These are phyloP conservation scores for Hibiscus tridactylites DNA, from an alignment of 345 rosid genomes.

Conservation along the genomic window DNA sequence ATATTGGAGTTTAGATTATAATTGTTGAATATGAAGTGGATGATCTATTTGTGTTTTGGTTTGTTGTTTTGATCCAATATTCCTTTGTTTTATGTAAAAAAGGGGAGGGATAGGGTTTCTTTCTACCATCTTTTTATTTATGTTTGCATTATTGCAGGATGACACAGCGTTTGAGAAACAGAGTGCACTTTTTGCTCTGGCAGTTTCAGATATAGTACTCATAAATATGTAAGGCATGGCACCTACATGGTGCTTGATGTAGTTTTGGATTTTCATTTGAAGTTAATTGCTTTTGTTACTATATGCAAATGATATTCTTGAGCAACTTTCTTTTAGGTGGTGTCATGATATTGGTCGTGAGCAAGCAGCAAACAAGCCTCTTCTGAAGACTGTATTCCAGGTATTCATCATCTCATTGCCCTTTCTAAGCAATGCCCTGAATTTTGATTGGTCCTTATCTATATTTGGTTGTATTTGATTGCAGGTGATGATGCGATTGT, in stretches of 20 bases:
- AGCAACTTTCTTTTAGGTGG: conserved; percentile 61
- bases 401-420: conserved; percentile 26
- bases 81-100: neutral
- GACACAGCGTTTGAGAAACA: conserved; percentile 99
- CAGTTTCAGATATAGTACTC: conserved; percentile 96
- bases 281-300: neutral
- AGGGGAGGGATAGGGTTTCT: neutral
- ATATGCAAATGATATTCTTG: conserved; percentile 7
- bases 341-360: conserved; percentile 99
- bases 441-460: no score
- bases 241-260: neutral
- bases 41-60: neutral
- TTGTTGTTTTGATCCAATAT: neutral
- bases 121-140: conserved; percentile 1
- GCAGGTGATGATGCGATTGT: conserved; percentile 98
- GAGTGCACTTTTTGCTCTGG: conserved; percentile 98
- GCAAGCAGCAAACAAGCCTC: conserved; percentile 99
- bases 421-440: neutral
- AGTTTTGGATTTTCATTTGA: neutral
- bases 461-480: conserved; percentile 3
- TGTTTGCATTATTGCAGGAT: conserved; percentile 41
- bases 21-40: neutral
- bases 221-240: conserved; percentile 77
- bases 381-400: conserved; percentile 97
- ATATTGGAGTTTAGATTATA: neutral